Conservation (phyloP, 192 early-diverging fungal species). For the Backusella mclennaniae region DNA sequence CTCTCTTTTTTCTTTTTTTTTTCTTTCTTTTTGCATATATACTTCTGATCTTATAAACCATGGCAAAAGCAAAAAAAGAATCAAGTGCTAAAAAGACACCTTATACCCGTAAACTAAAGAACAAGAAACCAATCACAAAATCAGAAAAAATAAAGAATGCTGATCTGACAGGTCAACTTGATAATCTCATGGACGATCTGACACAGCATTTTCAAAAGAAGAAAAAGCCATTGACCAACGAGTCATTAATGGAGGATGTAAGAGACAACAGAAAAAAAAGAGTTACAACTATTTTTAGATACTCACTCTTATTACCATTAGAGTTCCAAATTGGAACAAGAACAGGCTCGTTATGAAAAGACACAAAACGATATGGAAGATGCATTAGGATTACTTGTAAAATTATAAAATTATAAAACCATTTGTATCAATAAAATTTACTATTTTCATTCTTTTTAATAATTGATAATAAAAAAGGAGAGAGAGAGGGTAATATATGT, state of each 20-base stretch:
- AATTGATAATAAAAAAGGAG: neutral
- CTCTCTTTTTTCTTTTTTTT: too few relatives aligned
- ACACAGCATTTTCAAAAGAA: conserved; percentile 11
- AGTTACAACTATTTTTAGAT: too few relatives aligned
- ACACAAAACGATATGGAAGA: conserved; percentile 32
- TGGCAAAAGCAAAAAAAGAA: conserved; percentile 18
- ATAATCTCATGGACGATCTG: conserved; percentile 23
- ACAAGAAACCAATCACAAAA: conserved; percentile 3
- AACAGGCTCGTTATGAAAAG: conserved; percentile 27
- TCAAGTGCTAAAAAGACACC: neutral
- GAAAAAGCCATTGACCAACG: neutral
- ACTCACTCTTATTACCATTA: neutral
- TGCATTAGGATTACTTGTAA: conserved; percentile 24
- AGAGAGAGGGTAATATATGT: neutral
- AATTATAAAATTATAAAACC: conserved; percentile 1
- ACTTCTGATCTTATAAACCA: neutral
- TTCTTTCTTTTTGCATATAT: too few relatives aligned
- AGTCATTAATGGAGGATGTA: neutral
- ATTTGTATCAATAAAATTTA: neutral
- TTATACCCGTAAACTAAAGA: conserved; percentile 8
- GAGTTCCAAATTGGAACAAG: conserved; percentile 11
- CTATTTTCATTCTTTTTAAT: conserved; percentile 7
- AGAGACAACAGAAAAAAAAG: neutral
- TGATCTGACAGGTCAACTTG: conserved; percentile 24
- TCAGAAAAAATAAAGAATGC: conserved; percentile 23